Base-by-base conservation (phyloP, 2,329 filamentous ascomycete genomes). In the Apiospora hydei region DNA sequence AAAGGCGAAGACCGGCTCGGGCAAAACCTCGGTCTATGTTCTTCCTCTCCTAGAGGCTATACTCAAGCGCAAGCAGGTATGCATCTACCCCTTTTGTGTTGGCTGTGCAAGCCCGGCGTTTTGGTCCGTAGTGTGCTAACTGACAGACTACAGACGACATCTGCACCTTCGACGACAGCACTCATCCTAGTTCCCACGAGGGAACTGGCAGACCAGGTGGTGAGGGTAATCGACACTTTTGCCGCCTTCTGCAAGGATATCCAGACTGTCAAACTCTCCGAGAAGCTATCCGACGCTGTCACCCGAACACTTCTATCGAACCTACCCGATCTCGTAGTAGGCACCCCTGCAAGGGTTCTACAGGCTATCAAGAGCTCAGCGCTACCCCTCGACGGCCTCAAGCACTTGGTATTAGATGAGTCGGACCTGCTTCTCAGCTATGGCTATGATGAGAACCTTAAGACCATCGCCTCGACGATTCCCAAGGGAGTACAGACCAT, bases 21-120 rank as follows among this genome's bases (percentile, higher is more conserved):
- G 96, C 76, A 99, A 99, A 87, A 99, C 96, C 14, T 94, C 94
- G n/a, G 96, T 96, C 69, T 98, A 98, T 81, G 86, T 98, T 8
- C 87, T 99, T 57, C 96, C 96, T 1, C 88, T 98, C n/a, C 84
- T 99, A 21, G 93, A 98, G 76, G 89, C 90, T 47, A 93, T 98
- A 74, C 84, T 99, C 71, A 93, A 92, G 80, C 90, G 90, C 76
- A 98, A 98, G 83, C 83, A 88, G 77, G 90, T 92, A 81, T 24
- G 84, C 34, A 7, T 41, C 34, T n/a, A 21, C 41, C 4, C 10
- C 10, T 24, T n/a, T n/a, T 7, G 4, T 14, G 7, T 64, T 11
- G 6, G 3, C 18, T 64, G 34, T 34, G 30, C 57, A 24, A 24
- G 21, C 34, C 38, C 10, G 24, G 24, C 67, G 30, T 66, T 69